Evolutionary conservation across 2,329 filamentous ascomycete species (phyloP).

Genomic region (Colletotrichum falcatum): DNA sequence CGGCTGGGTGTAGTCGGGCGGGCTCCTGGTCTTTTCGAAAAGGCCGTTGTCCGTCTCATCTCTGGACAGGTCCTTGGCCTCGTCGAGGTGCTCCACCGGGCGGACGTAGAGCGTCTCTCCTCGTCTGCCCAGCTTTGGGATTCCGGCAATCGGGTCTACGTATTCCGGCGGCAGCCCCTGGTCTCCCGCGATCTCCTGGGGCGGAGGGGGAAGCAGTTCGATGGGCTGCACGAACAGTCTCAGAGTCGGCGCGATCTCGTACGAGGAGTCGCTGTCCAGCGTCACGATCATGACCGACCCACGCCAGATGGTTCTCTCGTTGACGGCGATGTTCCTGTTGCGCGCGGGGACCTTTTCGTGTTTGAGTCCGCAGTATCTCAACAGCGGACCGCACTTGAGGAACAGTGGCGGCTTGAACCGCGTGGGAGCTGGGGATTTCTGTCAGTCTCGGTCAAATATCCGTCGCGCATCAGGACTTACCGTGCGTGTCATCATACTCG

Average conservation of each 20-base stretch:
- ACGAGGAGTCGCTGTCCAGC: slow-evolving; percentile 83
- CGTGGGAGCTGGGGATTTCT: slow-evolving; percentile 63
- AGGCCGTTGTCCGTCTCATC: slow-evolving; percentile 85
- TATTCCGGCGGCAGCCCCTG: slow-evolving; percentile 80
- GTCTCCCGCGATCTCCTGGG: slow-evolving; percentile 73
- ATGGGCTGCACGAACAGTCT: slow-evolving; percentile 89
- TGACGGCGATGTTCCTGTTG: slow-evolving; percentile 49
- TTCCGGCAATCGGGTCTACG: slow-evolving; percentile 88
- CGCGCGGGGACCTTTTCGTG: slow-evolving; percentile 65
- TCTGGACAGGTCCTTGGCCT: slow-evolving; percentile 80
- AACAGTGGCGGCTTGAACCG: slow-evolving; percentile 86
- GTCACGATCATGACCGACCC: slow-evolving; percentile 97
- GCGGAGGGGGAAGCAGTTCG: slow-evolving; percentile 83
- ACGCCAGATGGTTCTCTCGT: slow-evolving; percentile 86
- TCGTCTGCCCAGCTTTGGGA: slow-evolving; percentile 85
- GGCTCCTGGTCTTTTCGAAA: slow-evolving; percentile 76
- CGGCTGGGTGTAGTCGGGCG: slow-evolving; percentile 58
- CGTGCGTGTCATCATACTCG: slow-evolving; percentile 73
- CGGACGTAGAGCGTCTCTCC: slow-evolving; percentile 90
- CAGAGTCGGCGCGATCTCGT: slow-evolving; percentile 81
- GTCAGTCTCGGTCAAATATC: slow-evolving; percentile 8
- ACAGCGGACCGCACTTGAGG: slow-evolving; percentile 88
- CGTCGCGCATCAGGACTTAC: slow-evolving; percentile 51
- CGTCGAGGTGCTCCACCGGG: slow-evolving; percentile 87
- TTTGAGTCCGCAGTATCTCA: slow-evolving; percentile 89